phyloP scores from a whole-genome alignment of 495 filamentous ascomycete genomes.

The Penicillium arizonense region DNA sequence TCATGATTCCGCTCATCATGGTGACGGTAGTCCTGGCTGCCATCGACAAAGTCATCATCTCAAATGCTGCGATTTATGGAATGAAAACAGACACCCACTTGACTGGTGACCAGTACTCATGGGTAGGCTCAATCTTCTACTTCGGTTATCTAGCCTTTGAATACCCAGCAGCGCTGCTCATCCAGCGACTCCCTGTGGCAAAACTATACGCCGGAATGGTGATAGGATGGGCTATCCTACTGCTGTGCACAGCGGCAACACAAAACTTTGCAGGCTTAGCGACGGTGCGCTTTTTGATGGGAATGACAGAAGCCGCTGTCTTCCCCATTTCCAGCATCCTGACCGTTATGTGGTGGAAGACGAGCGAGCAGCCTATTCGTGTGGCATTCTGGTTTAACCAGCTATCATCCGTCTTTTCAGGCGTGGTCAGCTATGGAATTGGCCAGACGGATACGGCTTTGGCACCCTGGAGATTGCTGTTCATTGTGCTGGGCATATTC shows the following conservation, averaged over 20 bases:
- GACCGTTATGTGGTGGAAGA: constrained; percentile 52
- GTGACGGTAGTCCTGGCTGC: constrained; percentile 27
- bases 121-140: constrained; percentile 47
- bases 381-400: constrained; percentile 51
- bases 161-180: constrained; percentile 25
- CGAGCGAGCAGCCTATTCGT: constrained; percentile 45
- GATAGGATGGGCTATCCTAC: constrained; percentile 17
- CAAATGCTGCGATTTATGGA: constrained; percentile 45
- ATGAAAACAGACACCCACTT: constrained; percentile 37
- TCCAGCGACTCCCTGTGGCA: constrained; percentile 49
- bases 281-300: constrained; percentile 45
- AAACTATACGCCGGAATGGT: constrained; percentile 37
- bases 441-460: constrained; percentile 9
- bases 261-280: constrained; percentile 20
- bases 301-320: constrained; percentile 47
- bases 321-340: constrained; percentile 50
- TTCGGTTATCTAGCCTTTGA: constrained; percentile 33
- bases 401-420: constrained; percentile 19
- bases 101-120: constrained; percentile 46
- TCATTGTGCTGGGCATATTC: constrained; percentile 26
- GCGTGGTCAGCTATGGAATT: constrained; percentile 13
- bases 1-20: constrained; percentile 33
- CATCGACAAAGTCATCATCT: constrained; percentile 36
- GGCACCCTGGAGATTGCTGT: constrained; percentile 15
- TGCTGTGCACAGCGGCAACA: constrained; percentile 18